A percentile compares a stretch with the other conserved stretches of the same genome.
Conservation (phyloP, 2,329 filamentous ascomycete genomes). For the Clonostachys solani region DNA sequence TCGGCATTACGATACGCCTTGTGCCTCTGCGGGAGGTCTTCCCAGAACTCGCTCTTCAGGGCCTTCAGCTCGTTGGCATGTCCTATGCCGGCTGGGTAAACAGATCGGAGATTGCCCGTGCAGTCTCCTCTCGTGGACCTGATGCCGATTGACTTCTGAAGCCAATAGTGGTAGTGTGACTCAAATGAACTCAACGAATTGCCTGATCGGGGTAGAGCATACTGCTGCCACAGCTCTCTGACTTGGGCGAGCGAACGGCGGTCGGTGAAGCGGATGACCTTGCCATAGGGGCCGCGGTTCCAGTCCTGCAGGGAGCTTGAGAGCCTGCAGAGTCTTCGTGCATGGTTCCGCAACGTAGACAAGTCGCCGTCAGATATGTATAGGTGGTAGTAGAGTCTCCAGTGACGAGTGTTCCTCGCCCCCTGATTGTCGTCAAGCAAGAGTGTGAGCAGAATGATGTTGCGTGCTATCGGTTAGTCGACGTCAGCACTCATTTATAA, state of each 20-base stretch:
- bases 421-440: conserved; percentile 30
- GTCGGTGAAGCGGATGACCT: conserved; percentile 42
- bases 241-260: conserved; percentile 34
- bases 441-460: conserved; percentile 46
- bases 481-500: no score
- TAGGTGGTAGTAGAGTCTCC: conserved; percentile 51
- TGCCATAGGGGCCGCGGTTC: conserved; percentile 37
- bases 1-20: background rate
- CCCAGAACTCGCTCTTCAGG: conserved; percentile 24
- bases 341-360: conserved; percentile 31
- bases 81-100: conserved; percentile 25
- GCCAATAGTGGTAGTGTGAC: conserved; percentile 5
- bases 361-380: conserved; percentile 32
- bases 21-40: conserved; percentile 21
- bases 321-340: conserved; percentile 31
- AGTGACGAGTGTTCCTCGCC: conserved; percentile 28
- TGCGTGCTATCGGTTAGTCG: conserved; percentile 37
- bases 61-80: conserved; percentile 12
- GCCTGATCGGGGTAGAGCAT: conserved; percentile 4
- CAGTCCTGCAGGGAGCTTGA: conserved; percentile 35
- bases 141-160: conserved; percentile 4
- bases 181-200: no score
- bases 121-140: conserved; percentile 8
- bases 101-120: conserved; percentile 22
- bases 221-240: conserved; percentile 27